Percentiles rank a stretch among this genome's conserved stretches.
Evolutionary conservation across 2,329 filamentous ascomycete genomes (phyloP).

Genomic region (Cladosporium sp.): DNA sequence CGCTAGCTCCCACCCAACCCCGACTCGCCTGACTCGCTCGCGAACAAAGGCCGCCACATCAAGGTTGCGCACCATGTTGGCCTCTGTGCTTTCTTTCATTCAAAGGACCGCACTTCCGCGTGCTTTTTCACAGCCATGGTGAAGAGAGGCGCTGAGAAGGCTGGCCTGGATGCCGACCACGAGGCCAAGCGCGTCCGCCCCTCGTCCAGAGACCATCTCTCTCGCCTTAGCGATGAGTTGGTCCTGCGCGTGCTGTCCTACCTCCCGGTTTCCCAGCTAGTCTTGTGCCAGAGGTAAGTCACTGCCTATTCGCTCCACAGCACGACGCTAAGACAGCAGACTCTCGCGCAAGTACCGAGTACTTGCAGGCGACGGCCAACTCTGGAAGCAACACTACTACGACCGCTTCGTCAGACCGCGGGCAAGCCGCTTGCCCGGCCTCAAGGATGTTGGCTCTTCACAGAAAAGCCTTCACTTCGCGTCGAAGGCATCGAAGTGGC

Average conservation of each 20-base stretch:
- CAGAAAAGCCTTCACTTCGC: constrained; percentile 44
- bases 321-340: constrained; percentile 42
- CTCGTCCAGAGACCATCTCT: constrained; percentile 52
- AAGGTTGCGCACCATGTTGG: constrained; percentile 6
- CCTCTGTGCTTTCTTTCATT: neutral
- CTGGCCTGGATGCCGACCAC: constrained; percentile 5
- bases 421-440: constrained; percentile 66
- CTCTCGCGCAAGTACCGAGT: constrained; percentile 70
- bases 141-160: constrained; percentile 12
- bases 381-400: constrained; percentile 91
- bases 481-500: constrained; percentile 54
- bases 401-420: constrained; percentile 77
- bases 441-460: constrained; percentile 37
- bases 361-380: constrained; percentile 71
- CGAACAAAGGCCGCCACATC: constrained; percentile 1
- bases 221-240: constrained; percentile 76
- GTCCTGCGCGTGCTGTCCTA: constrained; percentile 76
- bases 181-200: constrained; percentile 4
- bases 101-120: neutral
- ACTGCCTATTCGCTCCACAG: neutral
- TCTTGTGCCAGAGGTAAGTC: constrained; percentile 54
- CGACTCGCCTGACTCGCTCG: neutral
- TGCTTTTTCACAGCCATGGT: constrained; percentile 4
- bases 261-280: constrained; percentile 63
- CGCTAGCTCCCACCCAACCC: neutral